These are phyloP conservation scores for Calycina marina DNA, from an alignment of 2,329 filamentous ascomycete genomes.

Conservation along the genomic window DNA sequence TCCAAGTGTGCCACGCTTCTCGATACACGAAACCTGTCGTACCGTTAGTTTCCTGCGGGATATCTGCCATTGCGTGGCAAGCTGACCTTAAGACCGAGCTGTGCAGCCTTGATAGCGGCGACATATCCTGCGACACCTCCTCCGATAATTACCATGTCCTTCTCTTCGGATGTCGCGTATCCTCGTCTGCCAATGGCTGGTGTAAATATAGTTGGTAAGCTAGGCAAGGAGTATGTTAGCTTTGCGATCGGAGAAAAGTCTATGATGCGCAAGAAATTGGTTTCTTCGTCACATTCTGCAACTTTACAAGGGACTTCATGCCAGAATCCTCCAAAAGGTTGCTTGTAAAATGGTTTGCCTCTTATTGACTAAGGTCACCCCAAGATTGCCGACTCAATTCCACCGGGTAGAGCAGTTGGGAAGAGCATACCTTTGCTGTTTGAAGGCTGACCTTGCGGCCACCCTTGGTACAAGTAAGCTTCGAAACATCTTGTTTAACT, in stretches of 20 bases:
- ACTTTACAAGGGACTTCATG: too few species aligned
- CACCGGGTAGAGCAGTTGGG: slow-evolving; percentile 12
- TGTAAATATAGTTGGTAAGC: slow-evolving; percentile 33
- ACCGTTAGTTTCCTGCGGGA: slow-evolving; percentile 9
- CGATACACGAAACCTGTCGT: slow-evolving; percentile 78
- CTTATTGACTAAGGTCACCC: too few species aligned
- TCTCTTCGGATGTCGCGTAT: slow-evolving; percentile 63
- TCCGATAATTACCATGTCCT: slow-evolving; percentile 94
- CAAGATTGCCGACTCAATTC: too few species aligned
- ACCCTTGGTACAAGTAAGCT: slow-evolving; percentile 45
- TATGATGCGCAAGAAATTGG: too few species aligned
- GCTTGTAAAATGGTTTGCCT: too few species aligned
- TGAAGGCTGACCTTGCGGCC: slow-evolving; percentile 41
- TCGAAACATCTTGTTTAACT: slow-evolving; percentile 42
- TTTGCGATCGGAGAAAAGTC: too few species aligned
- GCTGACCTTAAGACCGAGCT: slow-evolving; percentile 84
- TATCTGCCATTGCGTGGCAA: slow-evolving; percentile 2
- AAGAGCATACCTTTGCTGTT: slow-evolving; percentile 33
- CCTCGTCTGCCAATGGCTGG: slow-evolving; percentile 35
- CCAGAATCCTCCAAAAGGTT: too few species aligned
- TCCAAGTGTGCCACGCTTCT: slow-evolving; percentile 89
- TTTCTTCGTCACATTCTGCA: too few species aligned
- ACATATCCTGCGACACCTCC: slow-evolving; percentile 98
- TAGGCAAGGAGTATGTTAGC: too few species aligned
- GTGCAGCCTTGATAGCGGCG: slow-evolving; percentile 95